Evolutionary conservation across 441 rosid genomes (phyloP).

Genomic region (Gossypium lobatum): DNA sequence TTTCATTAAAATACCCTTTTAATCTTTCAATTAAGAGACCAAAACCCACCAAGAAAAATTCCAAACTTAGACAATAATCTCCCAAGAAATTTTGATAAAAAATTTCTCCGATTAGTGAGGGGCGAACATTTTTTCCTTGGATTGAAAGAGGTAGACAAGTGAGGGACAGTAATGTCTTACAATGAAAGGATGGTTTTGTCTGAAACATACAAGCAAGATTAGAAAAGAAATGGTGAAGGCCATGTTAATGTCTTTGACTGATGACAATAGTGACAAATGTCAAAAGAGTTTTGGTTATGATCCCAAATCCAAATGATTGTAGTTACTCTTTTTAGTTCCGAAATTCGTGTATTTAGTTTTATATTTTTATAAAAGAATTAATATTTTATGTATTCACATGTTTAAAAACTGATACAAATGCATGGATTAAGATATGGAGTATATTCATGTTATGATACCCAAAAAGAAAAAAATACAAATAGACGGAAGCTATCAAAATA

Average conservation of each 20-base stretch:
- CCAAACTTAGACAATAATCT: slow-evolving; percentile 15
- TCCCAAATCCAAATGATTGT: not conserved
- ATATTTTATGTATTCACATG: no score
- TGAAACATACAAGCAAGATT: not conserved
- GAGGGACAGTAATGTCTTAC: not conserved
- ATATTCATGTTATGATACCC: no score
- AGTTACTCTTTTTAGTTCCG: not conserved
- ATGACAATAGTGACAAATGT: not conserved
- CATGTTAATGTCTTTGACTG: not conserved
- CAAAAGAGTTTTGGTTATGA: not conserved
- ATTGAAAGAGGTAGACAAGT: not conserved
- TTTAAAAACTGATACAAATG: no score
- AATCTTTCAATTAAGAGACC: slow-evolving; percentile 17
- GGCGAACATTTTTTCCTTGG: not conserved
- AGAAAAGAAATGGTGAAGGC: not conserved
- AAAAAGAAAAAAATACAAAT: no score
- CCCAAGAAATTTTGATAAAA: slow-evolving; percentile 8
- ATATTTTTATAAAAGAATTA: not conserved
- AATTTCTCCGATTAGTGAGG: slow-evolving; percentile 12
- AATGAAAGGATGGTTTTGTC: not conserved
- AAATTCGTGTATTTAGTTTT: not conserved
- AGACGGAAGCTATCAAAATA: no score
- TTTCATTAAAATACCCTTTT: slow-evolving; percentile 12
- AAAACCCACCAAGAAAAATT: slow-evolving; percentile 28
- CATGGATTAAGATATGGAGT: no score